Base-by-base conservation (phyloP, 768 basidiomycete species). In the Phanerochaete sordida region DNA sequence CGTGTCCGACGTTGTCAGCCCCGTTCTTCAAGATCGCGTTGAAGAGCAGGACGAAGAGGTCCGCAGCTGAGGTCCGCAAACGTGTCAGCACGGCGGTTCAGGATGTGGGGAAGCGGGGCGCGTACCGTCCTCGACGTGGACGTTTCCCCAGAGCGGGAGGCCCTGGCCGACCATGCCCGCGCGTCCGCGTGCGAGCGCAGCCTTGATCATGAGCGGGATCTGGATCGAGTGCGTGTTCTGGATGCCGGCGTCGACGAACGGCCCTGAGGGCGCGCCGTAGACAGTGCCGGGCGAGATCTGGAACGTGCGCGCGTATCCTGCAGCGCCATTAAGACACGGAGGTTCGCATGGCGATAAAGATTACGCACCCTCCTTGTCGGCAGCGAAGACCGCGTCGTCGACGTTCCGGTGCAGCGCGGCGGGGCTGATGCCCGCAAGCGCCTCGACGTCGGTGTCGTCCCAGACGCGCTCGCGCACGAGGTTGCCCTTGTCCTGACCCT, bases 91-190 rank as follows among this genome's bases (percentile, higher is more conserved):
- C 7, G 7, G 11, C 8, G 8, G 4, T 4, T 9, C 4, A 4
- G 19, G 19, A 6, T 9, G 19, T 7, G 8, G 24, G 12, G 13
- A 19, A 4, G 4, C 4, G 39, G 7, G 39, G 58, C 75, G 37
- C 60, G 84, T 84, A 72, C 84, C 72, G 35, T 87, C 84, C 44
- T 79, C 71, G 54, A 86, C 77, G 59, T 85, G 77, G 23, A 86
- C 80, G 61, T 83, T 75, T 0, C 79, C 76, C 86, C 84, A 88
- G 2, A 83, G 44, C 60, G 87, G 87, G 64, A 76, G 71, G 0
- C 87, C 86, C 39, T 77, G 67, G 0, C 86, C 85, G 3, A 88
- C 73, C 67, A 84, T 73, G 8, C 82, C 84, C 0, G 75, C 84
- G 33, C 79, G 75, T 0, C 76, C 75, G 28, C 86, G 77, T 59